These are phyloP conservation scores for Penicillium brevicompactum DNA, from an alignment of 2,329 filamentous ascomycete species.

Conservation along the genomic window DNA sequence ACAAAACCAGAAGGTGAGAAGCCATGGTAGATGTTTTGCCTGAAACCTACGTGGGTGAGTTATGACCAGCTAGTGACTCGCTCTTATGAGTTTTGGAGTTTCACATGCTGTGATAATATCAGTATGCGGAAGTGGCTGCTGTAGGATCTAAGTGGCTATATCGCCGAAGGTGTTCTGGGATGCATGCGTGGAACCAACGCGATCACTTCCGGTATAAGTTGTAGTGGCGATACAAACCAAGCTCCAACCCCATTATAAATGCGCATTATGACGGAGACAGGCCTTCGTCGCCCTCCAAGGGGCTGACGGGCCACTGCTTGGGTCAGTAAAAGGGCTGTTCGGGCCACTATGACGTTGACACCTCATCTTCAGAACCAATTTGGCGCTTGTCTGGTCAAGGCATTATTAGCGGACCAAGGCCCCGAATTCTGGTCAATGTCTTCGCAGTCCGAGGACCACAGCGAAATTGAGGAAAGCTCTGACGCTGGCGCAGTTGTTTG, in stretches of 20 bases:
- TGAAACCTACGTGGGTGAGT: neutral
- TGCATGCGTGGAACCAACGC: neutral
- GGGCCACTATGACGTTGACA: neutral
- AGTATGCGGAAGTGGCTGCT: neutral
- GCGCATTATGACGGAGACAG: too few relatives aligned
- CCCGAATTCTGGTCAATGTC: neutral
- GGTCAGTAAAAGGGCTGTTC: too few relatives aligned
- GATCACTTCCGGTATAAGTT: neutral
- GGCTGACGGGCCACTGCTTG: too few relatives aligned
- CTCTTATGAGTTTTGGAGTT: neutral
- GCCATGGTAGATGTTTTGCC: too few relatives aligned
- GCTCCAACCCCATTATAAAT: too few relatives aligned
- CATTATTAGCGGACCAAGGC: neutral
- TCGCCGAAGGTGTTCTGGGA: neutral
- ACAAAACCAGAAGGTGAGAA: too few relatives aligned
- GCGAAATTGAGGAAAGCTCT: neutral
- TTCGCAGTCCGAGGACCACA: too few relatives aligned
- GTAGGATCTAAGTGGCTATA: neutral
- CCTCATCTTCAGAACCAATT: neutral
- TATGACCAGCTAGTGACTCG: neutral
- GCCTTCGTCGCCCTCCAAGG: too few relatives aligned
- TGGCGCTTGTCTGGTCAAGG: neutral
- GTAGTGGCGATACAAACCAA: too few relatives aligned
- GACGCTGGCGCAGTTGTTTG: neutral
- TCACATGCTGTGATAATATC: neutral